Percentiles rank a stretch among this genome's conserved stretches.
These are phyloP conservation scores for Cercospora zeae-maydis DNA, from an alignment of 2,329 filamentous ascomycete genomes.

Conservation along the genomic window DNA sequence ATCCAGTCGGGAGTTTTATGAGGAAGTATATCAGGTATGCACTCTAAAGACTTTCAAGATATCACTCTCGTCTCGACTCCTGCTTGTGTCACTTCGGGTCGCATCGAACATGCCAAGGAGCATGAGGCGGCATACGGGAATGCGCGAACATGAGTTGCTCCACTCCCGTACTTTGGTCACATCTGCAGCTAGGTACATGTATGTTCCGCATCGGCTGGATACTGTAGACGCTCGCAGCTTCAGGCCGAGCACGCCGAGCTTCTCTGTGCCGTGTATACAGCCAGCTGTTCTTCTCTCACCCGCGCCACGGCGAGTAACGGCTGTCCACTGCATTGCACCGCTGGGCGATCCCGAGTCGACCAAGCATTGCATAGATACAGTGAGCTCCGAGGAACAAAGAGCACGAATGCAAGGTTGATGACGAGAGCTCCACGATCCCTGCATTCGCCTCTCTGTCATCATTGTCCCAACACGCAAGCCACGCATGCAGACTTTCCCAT, in stretches of 20 bases:
- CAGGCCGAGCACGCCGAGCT: not conserved
- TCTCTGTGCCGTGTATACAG: not conserved
- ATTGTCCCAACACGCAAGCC: not conserved
- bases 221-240: not conserved
- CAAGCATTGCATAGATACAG: not conserved
- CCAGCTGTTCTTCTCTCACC: not conserved
- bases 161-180: not conserved
- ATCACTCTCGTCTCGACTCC: not conserved
- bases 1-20: slow-evolving; percentile 41
- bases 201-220: not conserved
- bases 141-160: not conserved
- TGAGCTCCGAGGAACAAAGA: too few species aligned
- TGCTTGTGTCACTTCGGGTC: not conserved
- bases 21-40: slow-evolving; percentile 33
- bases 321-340: not conserved
- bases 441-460: not conserved
- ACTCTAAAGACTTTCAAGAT: not conserved
- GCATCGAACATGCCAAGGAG: not conserved
- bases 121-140: not conserved
- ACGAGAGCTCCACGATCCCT: slow-evolving; percentile 4
- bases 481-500: slow-evolving; percentile 3
- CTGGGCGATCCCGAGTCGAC: not conserved
- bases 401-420: slow-evolving; percentile 1
- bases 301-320: not conserved
- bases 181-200: not conserved